Evolutionary conservation across 179 eudicot species (phyloP).

Genomic region (Silene coronaria): DNA sequence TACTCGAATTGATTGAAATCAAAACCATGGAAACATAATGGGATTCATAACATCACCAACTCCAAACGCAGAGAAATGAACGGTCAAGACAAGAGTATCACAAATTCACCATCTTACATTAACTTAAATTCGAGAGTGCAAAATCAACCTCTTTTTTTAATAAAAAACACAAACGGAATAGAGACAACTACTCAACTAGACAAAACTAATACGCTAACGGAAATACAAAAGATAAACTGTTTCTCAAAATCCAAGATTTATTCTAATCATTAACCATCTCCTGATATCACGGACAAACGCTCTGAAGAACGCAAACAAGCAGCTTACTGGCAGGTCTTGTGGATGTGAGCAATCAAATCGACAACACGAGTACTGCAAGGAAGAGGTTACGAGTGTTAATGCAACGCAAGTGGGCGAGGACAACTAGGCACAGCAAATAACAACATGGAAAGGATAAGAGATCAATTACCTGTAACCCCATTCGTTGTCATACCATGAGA

Average conservation of each 20-base stretch:
- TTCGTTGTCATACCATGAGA: slow-evolving; percentile 69
- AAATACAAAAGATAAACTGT: not conserved
- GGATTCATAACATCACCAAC: too few relatives aligned
- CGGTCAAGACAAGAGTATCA: too few relatives aligned
- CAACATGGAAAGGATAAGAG: not conserved
- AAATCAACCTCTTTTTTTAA: not conserved
- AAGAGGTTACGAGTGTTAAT: not conserved
- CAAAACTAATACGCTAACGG: slow-evolving; percentile 13
- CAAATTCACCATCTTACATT: too few relatives aligned
- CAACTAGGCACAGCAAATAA: not conserved
- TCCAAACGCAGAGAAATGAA: too few relatives aligned
- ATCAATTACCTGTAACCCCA: slow-evolving; percentile 64
- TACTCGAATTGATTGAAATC: too few relatives aligned
- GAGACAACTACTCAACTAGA: slow-evolving; percentile 7
- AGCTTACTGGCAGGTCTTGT: slow-evolving; percentile 31
- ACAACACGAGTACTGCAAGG: slow-evolving; percentile 65
- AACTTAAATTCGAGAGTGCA: not conserved
- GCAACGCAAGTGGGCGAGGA: not conserved
- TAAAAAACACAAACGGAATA: not conserved
- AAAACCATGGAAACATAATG: too few relatives aligned
- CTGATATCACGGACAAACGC: slow-evolving; percentile 2
- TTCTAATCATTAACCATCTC: slow-evolving; percentile 7
- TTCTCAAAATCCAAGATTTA: slow-evolving; percentile 21
- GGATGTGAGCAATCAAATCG: slow-evolving; percentile 58
- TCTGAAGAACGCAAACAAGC: slow-evolving; percentile 4